Conservation (phyloP, 1,284 basidiomycete genomes). For the Uromyces viciae-fabae region DNA sequence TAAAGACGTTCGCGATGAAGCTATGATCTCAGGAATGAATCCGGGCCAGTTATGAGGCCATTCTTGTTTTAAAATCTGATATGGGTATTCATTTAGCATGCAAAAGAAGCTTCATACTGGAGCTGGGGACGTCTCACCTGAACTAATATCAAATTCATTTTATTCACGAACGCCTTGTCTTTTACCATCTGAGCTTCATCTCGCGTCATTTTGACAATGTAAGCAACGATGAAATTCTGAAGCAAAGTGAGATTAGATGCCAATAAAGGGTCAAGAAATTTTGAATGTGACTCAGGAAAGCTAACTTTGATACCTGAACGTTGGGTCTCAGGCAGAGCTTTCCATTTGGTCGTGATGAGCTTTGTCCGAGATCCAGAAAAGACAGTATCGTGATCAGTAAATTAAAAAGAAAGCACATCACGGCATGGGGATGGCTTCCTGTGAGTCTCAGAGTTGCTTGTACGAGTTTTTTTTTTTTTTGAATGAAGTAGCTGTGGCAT, state of each 20-base stretch:
- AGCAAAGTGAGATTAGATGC: not conserved
- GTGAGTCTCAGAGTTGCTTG: too few species aligned
- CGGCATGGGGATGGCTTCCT: too few species aligned
- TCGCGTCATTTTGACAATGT: slow-evolving; percentile 85
- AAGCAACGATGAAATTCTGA: slow-evolving; percentile 90
- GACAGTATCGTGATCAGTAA: too few species aligned
- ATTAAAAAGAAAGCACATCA: not conserved
- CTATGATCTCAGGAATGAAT: slow-evolving; percentile 95
- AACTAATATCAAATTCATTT: slow-evolving; percentile 92
- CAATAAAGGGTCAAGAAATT: not conserved
- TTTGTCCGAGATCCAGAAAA: slow-evolving; percentile 51
- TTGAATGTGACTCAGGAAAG: not conserved
- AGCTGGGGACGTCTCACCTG: slow-evolving; percentile 56
- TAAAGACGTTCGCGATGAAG: slow-evolving; percentile 92
- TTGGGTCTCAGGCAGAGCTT: slow-evolving; percentile 88
- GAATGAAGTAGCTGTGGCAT: not conserved
- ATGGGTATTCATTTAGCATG: not conserved
- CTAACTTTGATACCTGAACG: slow-evolving; percentile 60
- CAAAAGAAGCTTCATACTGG: not conserved
- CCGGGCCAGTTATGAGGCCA: slow-evolving; percentile 99
- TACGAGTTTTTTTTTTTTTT: too few species aligned
- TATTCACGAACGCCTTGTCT: slow-evolving; percentile 94
- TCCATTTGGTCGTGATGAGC: slow-evolving; percentile 91
- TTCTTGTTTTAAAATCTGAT: slow-evolving; percentile 92
- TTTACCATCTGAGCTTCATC: slow-evolving; percentile 80